Base-by-base conservation (phyloP, 495 filamentous ascomycete species). In the Endocarpon pusillum region DNA sequence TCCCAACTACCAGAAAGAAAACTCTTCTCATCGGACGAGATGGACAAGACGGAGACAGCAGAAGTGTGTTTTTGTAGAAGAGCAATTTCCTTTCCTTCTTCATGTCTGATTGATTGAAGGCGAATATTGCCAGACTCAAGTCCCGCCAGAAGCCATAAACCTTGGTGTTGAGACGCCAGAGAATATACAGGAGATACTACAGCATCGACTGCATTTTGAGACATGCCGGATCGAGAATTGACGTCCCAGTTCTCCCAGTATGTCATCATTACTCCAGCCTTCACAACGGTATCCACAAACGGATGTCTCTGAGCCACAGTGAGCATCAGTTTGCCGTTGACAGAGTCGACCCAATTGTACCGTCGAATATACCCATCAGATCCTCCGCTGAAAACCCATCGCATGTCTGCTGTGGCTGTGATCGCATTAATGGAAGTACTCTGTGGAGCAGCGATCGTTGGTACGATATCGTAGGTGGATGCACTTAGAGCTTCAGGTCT, bases 1-100 rank as follows among this genome's bases (percentile, higher is more conserved):
- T 99, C 89, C 89, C 89, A 99, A 55, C 84, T 86, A 2, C 89
- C 89, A 10, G 85, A 94, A 3, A 99, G 59, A 23, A 94, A 65
- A 19, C 79, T 85, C 45, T 71, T 72, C 57, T 99, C 89, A 42
- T 96, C 85, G 2, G 74, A 66, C 0, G 81, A 73, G 22, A 99
- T 60, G 10, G 69, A 75, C 12, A 99, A 58, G 16, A 89, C 81
- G 9, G 85, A 93, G 19, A 99, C 86, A 2, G 89, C 89, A 16
- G 84, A 91, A 3, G 78, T 83, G 46, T 99, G 89, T 36, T 81
- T 73, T 32, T 77, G 73, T 21, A 99, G 62, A 15, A 71, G 75
- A 19, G 71, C 62, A 24, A 99, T 82, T 36, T 78, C 71, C 49
- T 81, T 93, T 4, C 91, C 89, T 53, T 94, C 91, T 33, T 94